Percentiles rank a stretch among this genome's conserved stretches.
Evolutionary conservation across 1,139 yeast genomes (phyloP).

Genomic region (Tardiomyces digboiensis): DNA sequence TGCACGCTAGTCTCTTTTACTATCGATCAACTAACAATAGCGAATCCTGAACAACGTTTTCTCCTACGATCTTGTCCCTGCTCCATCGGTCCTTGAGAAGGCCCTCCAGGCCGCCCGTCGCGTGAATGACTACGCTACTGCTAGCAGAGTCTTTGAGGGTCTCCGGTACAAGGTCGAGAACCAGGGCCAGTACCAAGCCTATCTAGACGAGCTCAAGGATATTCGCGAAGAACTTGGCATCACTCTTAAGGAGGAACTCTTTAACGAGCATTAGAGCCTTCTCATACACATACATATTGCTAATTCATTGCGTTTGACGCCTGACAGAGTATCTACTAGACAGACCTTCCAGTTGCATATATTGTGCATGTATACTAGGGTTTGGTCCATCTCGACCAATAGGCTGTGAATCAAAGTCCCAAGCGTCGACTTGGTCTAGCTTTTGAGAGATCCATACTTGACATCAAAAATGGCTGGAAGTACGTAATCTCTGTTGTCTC

Average conservation of each 20-base stretch:
- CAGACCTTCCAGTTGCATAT: not conserved
- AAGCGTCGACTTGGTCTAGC: not conserved
- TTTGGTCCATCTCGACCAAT: not conserved
- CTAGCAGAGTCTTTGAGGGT: slow-evolving; percentile 95
- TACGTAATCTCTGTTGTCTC: slow-evolving; percentile 7
- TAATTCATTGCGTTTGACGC: not conserved
- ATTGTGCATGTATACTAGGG: not conserved
- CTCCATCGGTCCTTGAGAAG: slow-evolving; percentile 92
- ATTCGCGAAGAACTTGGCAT: slow-evolving; percentile 84
- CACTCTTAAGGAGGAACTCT: slow-evolving; percentile 89
- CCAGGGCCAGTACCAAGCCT: slow-evolving; percentile 88
- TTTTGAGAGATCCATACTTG: not conserved
- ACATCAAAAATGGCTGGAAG: slow-evolving; percentile 10
- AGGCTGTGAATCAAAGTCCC: not conserved
- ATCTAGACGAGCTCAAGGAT: slow-evolving; percentile 89
- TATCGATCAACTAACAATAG: slow-evolving; percentile 15
- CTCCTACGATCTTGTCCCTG: slow-evolving; percentile 97
- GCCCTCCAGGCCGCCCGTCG: slow-evolving; percentile 98
- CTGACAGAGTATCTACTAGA: no score
- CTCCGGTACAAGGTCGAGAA: slow-evolving; percentile 93
- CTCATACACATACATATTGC: slow-evolving; percentile 1
- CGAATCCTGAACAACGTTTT: slow-evolving; percentile 92
- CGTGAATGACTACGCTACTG: slow-evolving; percentile 98
- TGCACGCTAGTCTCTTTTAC: slow-evolving; percentile 1
- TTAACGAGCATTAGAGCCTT: slow-evolving; percentile 31